phyloP scores from a whole-genome alignment of 768 basidiomycete genomes.

The Auricularia sp. region DNA sequence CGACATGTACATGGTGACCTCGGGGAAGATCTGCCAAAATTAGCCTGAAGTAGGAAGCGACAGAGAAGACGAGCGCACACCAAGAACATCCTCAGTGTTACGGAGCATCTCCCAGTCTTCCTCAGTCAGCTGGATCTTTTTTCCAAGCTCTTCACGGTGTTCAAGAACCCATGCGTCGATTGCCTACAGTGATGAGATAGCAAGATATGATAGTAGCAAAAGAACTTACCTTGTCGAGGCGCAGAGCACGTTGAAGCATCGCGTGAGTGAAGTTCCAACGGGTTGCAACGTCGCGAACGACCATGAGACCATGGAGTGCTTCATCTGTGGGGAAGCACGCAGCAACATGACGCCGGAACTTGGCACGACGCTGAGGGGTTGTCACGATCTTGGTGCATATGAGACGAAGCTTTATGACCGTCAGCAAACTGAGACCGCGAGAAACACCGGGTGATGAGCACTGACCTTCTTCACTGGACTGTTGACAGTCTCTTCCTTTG shows the following conservation, averaged over 20 bases:
- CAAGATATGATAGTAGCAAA: no score
- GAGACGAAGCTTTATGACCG: slow-evolving; percentile 18
- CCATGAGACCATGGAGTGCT: slow-evolving; percentile 16
- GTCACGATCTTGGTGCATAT: slow-evolving; percentile 24
- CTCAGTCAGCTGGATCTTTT: slow-evolving; percentile 10
- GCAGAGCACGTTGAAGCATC: slow-evolving; percentile 21
- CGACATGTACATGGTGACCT: slow-evolving; percentile 23
- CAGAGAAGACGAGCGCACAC: neutral
- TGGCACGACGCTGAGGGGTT: slow-evolving; percentile 21
- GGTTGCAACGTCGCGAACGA: slow-evolving; percentile 24
- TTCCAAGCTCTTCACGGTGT: slow-evolving; percentile 7
- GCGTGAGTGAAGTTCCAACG: slow-evolving; percentile 29
- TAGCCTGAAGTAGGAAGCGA: neutral
- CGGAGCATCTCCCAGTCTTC: slow-evolving; percentile 6
- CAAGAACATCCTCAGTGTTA: neutral
- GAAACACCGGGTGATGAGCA: no score
- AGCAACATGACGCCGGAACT: slow-evolving; percentile 15
- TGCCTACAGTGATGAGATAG: slow-evolving; percentile 19
- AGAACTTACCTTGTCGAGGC: slow-evolving; percentile 17
- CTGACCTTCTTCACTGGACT: slow-evolving; percentile 16
- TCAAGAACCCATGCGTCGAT: slow-evolving; percentile 25
- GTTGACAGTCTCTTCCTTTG: neutral
- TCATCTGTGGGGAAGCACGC: slow-evolving; percentile 8
- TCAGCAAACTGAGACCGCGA: no score
- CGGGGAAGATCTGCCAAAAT: slow-evolving; percentile 21